Percentiles rank a stretch among this genome's conserved stretches.
Evolutionary conservation across 2,329 filamentous ascomycete genomes (phyloP).

Genomic region (Podosphaera aphanis): DNA sequence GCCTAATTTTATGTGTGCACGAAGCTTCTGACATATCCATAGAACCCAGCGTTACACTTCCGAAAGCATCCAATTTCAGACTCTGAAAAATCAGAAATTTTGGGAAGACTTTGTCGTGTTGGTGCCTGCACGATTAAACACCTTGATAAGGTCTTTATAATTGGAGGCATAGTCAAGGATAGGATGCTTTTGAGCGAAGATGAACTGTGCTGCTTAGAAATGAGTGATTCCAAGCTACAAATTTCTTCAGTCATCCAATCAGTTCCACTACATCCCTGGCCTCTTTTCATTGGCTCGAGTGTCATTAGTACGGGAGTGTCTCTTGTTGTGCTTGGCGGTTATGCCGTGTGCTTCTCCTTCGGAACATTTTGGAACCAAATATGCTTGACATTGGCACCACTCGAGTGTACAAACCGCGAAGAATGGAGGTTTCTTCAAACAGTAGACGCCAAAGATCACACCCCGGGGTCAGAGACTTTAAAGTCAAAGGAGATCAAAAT

Average conservation of each 20-base stretch:
- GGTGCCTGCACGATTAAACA: conserved; percentile 19
- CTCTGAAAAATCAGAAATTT: not conserved
- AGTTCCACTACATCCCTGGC: conserved; percentile 21
- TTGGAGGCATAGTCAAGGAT: conserved; percentile 23
- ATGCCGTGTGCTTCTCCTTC: conserved; percentile 77
- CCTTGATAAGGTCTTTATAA: conserved; percentile 15
- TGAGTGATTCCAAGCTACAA: not conserved
- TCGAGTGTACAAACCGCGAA: not conserved
- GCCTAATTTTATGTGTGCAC: not conserved
- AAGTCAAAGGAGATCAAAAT: not conserved
- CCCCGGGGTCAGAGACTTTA: not conserved
- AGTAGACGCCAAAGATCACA: conserved; percentile 2
- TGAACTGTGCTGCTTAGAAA: conserved; percentile 22
- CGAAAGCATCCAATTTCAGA: not conserved
- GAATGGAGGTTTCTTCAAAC: conserved; percentile 10
- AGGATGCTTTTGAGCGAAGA: conserved; percentile 22
- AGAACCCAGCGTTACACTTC: conserved; percentile 1
- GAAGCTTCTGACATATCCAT: not conserved
- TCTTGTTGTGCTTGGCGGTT: conserved; percentile 49
- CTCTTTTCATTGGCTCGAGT: conserved; percentile 49
- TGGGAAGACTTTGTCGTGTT: conserved; percentile 17
- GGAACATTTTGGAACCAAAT: conserved; percentile 62
- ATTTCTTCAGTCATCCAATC: not conserved
- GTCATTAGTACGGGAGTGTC: conserved; percentile 23
- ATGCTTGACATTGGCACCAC: conserved; percentile 2